Base-by-base conservation (phyloP, 1,139 yeast genomes). In the Debaryomyces udenii region DNA sequence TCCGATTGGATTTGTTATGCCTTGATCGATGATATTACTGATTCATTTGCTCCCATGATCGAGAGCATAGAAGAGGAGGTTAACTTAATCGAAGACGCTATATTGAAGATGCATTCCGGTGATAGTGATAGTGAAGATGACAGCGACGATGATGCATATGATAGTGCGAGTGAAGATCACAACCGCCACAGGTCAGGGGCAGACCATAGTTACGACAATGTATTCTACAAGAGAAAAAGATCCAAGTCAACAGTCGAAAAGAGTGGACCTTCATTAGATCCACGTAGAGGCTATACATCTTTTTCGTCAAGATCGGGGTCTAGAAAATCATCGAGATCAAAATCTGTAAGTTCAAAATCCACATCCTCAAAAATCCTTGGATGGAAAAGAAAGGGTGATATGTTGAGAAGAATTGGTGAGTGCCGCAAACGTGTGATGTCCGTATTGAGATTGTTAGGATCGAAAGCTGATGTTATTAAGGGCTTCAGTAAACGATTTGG, bases 1-100 rank as follows among this genome's bases (percentile, higher is more conserved):
- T 82, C 97, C 0, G 99, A 93, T 62, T 93, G 99, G 99, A 85
- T 93, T 37, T 93, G 96, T 3, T 93, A 93, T 66, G 99, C 99
- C 0, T 70, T 93, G 49, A 90, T 93, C 56, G 99, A 93, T 68
- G 98, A 93, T 61, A 89, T 93, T 48, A 91, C 98, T 1, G 99
- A 93, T 70, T 94, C 96, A 0, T 93, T 89, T 72, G 98, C 95
- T 0, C 99, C 99, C 1, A 82, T 93, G 83, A 91, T 93, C 50
- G 95, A 88, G 45, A 81, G 93, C 35, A 89, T 93, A 40, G 98
- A 93, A 58, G 88, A 84, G 41, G 99, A 93, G 55, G 96, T 93
- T 9, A 90, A 90, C 58, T 76, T 81, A 11, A 93, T 93, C 45
- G 99, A 93, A 55, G 98, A 93, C 58, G 86, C 91, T 6, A 93